Percentiles rank a stretch among this genome's conserved stretches.
Evolutionary conservation across 345 rosid species (phyloP).

Genomic region (Syzygium aromaticum): DNA sequence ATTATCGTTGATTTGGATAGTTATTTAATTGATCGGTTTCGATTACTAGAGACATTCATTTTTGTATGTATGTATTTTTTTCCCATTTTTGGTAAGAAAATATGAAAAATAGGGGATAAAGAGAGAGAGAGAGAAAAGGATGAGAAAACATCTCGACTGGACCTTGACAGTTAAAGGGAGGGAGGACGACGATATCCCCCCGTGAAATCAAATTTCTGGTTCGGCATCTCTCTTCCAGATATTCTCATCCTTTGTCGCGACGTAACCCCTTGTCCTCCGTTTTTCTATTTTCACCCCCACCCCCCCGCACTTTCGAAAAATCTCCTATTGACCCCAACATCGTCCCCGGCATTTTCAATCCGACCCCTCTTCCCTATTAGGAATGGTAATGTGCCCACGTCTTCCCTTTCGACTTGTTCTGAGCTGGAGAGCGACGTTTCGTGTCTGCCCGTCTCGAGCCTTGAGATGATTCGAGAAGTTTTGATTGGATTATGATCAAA

Average conservation of each 20-base stretch:
- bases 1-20: neutral
- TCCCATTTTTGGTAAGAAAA: neutral
- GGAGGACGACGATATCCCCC: neutral
- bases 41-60: too few species aligned
- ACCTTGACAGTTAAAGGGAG: neutral
- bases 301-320: neutral
- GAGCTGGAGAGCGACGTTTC: too few species aligned
- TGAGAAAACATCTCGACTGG: neutral
- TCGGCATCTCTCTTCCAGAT: slow-evolving; percentile 15
- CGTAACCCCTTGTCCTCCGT: slow-evolving; percentile 6
- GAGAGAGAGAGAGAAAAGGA: neutral
- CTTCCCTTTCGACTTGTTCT: too few species aligned
- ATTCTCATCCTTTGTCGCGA: slow-evolving; percentile 23
- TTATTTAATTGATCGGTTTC: neutral
- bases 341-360: neutral
- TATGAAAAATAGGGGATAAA: neutral
- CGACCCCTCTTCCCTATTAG: neutral
- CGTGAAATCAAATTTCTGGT: slow-evolving; percentile 3
- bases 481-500: too few species aligned
- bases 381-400: too few species aligned
- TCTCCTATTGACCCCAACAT: neutral
- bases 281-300: neutral
- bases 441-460: too few species aligned
- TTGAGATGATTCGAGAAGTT: too few species aligned
- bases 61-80: neutral